These are phyloP conservation scores for Pichia phayaonensis DNA, from an alignment of 805 yeast genomes.

Conservation along the genomic window DNA sequence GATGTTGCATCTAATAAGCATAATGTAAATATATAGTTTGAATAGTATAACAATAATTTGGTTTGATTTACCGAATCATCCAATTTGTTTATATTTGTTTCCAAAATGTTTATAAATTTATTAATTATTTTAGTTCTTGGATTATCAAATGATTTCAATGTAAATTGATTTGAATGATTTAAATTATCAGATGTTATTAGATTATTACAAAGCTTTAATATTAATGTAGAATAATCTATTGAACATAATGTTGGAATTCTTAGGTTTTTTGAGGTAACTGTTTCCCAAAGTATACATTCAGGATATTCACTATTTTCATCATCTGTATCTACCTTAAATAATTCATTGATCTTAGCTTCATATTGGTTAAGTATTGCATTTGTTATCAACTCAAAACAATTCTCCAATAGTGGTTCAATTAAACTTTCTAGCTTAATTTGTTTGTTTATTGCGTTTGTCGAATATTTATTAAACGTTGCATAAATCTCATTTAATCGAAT, in stretches of 20 bases:
- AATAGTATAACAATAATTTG: slow-evolving; percentile 7
- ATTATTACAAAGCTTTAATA: slow-evolving; percentile 15
- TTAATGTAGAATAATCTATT: slow-evolving; percentile 16
- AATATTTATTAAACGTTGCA: slow-evolving; percentile 2
- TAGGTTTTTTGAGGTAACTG: not conserved
- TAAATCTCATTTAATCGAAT: slow-evolving; percentile 15
- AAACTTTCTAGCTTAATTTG: slow-evolving; percentile 11
- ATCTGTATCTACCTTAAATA: slow-evolving; percentile 10
- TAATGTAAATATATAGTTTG: slow-evolving; percentile 9
- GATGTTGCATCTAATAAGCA: slow-evolving; percentile 1
- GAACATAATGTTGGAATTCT: slow-evolving; percentile 20
- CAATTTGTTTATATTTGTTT: not conserved
- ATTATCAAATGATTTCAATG: slow-evolving; percentile 13
- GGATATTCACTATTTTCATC: slow-evolving; percentile 12
- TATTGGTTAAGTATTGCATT: not conserved
- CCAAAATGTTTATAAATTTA: slow-evolving; percentile 8
- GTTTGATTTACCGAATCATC: not conserved
- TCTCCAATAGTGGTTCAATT: slow-evolving; percentile 12
- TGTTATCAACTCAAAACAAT: not conserved
- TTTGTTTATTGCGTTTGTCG: not conserved
- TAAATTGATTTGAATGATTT: slow-evolving; percentile 26
- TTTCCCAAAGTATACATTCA: slow-evolving; percentile 19
- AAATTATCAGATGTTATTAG: slow-evolving; percentile 14
- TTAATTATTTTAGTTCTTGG: slow-evolving; percentile 12
- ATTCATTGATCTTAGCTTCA: not conserved